Evolutionary conservation across 2,329 filamentous ascomycete species (phyloP), one percentile per base, ranked within the genome.

Genomic region (Phialocephala subalpina): DNA sequence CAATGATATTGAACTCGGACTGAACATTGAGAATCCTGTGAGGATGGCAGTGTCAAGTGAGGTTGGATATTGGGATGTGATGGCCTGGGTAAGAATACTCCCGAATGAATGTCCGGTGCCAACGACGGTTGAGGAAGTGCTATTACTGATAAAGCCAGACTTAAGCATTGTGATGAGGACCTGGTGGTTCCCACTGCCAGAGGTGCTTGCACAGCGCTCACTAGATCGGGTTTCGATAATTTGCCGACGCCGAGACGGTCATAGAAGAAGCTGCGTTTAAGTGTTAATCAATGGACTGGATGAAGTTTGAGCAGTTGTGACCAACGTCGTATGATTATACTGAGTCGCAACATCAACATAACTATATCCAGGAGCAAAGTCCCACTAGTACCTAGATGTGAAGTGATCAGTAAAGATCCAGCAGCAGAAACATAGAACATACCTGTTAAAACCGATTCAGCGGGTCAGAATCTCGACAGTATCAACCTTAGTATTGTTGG

Each of bases 211-310:
- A 69, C 66, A 25, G 58, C 58, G 16, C 62, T 49, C 58, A 69
- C 59, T 8, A 57, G 40, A 18, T 69, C 60, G 35, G 63, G 60
- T 35, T 67, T 62, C 1, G 35, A 16, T 18, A 63, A 65, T 3
- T 33, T 11, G 4, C 68, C 68, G 27, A 52, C 47, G 20, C 66
- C 68, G 36, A 68, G 66, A 20, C 66, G 68, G 53, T 70, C 66
- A 53, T 67, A 68, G 40, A 49, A 64, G 60, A 20, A 70, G 45
- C 45, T 49, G n/a, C n/a, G n/a, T n/a, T n/a, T n/a, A n/a, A n/a
- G n/a, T n/a, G n/a, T n/a, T n/a, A n/a, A n/a, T n/a, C n/a, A n/a
- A n/a, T n/a, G n/a, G n/a, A n/a, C n/a, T n/a, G n/a, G n/a, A n/a
- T n/a, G n/a, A n/a, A n/a, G n/a, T n/a, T n/a, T n/a, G 18, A n/a